A percentile compares a stretch with the other conserved stretches of the same genome.
Evolutionary conservation across 768 basidiomycete genomes (phyloP).

Genomic region (Podaxis sp.): DNA sequence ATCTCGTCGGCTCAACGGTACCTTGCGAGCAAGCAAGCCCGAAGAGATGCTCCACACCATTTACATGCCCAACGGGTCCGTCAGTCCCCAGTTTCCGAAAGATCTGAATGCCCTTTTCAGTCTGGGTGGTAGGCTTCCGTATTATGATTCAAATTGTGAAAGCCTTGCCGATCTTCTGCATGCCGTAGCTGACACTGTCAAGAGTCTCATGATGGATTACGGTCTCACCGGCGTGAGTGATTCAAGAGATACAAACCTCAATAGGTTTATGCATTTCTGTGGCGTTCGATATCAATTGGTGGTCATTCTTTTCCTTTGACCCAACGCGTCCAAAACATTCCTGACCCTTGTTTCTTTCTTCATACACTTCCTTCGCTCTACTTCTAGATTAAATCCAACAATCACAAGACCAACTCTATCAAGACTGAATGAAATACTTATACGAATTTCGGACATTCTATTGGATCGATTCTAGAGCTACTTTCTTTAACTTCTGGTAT

Average conservation of each 20-base stretch:
- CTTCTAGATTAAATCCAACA: constrained; percentile 4
- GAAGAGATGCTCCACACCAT: constrained; percentile 42
- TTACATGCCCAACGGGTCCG: constrained; percentile 39
- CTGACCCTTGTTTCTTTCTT: background rate
- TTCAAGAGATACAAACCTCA: constrained; percentile 44
- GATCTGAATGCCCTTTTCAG: constrained; percentile 47
- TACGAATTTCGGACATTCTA: background rate
- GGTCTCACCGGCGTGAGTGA: constrained; percentile 31
- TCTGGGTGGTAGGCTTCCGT: constrained; percentile 40
- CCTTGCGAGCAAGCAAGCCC: constrained; percentile 36
- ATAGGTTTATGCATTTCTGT: constrained; percentile 51
- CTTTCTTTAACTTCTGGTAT: too few species aligned
- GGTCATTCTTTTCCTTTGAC: constrained; percentile 16
- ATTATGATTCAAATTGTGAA: background rate
- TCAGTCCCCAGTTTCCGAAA: constrained; percentile 47
- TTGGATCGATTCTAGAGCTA: background rate
- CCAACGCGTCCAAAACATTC: background rate
- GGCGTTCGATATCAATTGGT: constrained; percentile 59
- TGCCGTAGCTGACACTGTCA: constrained; percentile 26
- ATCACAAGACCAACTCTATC: background rate
- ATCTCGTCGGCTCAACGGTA: constrained; percentile 49
- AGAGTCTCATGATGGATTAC: constrained; percentile 35
- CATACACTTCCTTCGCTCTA: background rate
- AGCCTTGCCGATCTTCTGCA: background rate
- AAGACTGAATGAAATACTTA: background rate